A percentile compares a stretch with the other conserved stretches of the same genome.
Evolutionary conservation across 1,284 basidiomycete genomes (phyloP).

Genomic region (Leccinum fallax): DNA sequence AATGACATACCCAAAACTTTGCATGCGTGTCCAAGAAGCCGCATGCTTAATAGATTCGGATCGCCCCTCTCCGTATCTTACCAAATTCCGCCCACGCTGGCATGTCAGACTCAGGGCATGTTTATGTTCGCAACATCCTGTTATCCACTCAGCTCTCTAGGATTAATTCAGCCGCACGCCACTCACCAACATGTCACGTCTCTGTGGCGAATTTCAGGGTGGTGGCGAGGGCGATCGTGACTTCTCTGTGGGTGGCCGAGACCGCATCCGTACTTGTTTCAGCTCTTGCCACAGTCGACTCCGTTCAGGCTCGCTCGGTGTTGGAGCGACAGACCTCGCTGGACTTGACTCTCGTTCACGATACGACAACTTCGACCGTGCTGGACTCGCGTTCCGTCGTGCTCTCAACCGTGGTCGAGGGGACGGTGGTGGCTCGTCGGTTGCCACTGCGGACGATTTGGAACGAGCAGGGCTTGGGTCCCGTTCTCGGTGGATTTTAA

Average conservation of each 20-base stretch:
- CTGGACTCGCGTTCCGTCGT: slow-evolving; percentile 32
- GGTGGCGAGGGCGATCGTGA: slow-evolving; percentile 41
- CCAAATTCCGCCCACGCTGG: slow-evolving; percentile 16
- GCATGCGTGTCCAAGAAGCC: slow-evolving; percentile 14
- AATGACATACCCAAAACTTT: slow-evolving; percentile 10
- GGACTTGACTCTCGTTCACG: slow-evolving; percentile 33
- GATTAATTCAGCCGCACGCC: slow-evolving; percentile 20
- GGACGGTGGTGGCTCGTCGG: slow-evolving; percentile 36
- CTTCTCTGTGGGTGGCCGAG: slow-evolving; percentile 46
- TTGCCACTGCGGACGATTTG: slow-evolving; percentile 31
- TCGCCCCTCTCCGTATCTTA: slow-evolving; percentile 8
- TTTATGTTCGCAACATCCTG: slow-evolving; percentile 17
- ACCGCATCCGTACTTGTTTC: slow-evolving; percentile 50
- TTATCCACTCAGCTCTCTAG: slow-evolving; percentile 35
- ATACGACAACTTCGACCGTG: slow-evolving; percentile 32
- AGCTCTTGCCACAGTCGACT: slow-evolving; percentile 63
- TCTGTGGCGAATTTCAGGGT: slow-evolving; percentile 36
- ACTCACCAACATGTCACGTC: slow-evolving; percentile 15
- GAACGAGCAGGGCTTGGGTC: slow-evolving; percentile 45
- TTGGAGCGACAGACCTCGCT: slow-evolving; percentile 25
- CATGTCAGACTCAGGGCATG: slow-evolving; percentile 3
- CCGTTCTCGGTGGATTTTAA: slow-evolving; percentile 35
- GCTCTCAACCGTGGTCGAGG: slow-evolving; percentile 27
- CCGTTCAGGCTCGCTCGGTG: slow-evolving; percentile 39
- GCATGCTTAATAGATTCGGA: slow-evolving; percentile 23